Conservation (phyloP, 805 yeast species). For the Starmerella khaoyaiensis region DNA sequence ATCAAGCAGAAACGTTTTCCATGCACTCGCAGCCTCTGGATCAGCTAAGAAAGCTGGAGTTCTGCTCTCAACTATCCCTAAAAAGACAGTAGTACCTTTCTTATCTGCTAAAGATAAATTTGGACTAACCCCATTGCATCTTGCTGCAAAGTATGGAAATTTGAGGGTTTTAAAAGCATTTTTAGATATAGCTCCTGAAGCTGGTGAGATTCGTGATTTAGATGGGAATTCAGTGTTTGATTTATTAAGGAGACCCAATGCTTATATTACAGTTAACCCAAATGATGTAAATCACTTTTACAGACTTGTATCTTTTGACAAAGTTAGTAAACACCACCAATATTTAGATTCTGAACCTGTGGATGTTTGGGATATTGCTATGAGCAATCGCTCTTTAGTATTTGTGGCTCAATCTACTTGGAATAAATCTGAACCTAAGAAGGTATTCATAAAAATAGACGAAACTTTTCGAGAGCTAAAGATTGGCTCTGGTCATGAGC, state of each 20-base stretch:
- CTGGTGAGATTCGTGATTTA: slow-evolving; percentile 12
- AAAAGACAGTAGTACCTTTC: slow-evolving; percentile 10
- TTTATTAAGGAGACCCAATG: slow-evolving; percentile 13
- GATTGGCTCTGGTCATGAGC: slow-evolving; percentile 2
- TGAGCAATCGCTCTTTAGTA: slow-evolving; percentile 8
- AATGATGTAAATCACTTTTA: slow-evolving; percentile 1
- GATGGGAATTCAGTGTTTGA: slow-evolving; percentile 15
- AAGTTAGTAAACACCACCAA: slow-evolving; percentile 1
- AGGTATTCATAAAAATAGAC: slow-evolving; percentile 1
- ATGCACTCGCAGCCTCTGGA: slow-evolving; percentile 21
- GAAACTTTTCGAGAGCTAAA: slow-evolving; percentile 1
- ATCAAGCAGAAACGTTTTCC: slow-evolving; percentile 19
- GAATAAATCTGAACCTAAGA: neutral
- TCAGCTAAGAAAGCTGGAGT: slow-evolving; percentile 9
- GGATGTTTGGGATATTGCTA: slow-evolving; percentile 16
- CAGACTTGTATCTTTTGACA: slow-evolving; percentile 8
- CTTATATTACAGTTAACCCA: slow-evolving; percentile 8
- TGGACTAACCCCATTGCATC: slow-evolving; percentile 21
- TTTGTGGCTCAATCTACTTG: slow-evolving; percentile 10
- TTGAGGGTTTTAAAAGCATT: slow-evolving; percentile 14
- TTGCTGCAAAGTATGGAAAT: slow-evolving; percentile 21
- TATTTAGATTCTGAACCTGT: slow-evolving; percentile 7
- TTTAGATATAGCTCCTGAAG: slow-evolving; percentile 19
- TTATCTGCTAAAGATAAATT: slow-evolving; percentile 16
- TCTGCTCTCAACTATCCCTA: slow-evolving; percentile 10